Percentiles rank a stretch among this genome's conserved stretches.
phyloP scores from a whole-genome alignment of 352 stramenopile genomes.

The Plasmopara viticola region DNA sequence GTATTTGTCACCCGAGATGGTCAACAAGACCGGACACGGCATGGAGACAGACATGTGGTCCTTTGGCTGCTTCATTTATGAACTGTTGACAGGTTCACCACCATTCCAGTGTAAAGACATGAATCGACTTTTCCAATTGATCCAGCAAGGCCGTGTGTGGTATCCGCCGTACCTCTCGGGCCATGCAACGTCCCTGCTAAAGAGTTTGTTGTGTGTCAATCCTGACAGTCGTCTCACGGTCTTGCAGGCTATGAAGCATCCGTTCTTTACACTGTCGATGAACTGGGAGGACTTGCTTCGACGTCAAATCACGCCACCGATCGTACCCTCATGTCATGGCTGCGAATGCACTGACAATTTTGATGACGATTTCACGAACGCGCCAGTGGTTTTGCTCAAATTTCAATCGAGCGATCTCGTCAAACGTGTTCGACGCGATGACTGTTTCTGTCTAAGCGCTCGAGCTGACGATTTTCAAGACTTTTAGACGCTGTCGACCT shows the following conservation, averaged over 20 bases:
- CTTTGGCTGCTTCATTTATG: slow-evolving; percentile 81
- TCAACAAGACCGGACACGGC: slow-evolving; percentile 57
- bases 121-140: slow-evolving; percentile 52
- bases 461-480: slow-evolving; percentile 24
- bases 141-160: slow-evolving; percentile 52
- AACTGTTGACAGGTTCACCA: slow-evolving; percentile 63
- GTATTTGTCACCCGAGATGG: slow-evolving; percentile 85
- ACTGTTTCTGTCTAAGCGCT: slow-evolving; percentile 18
- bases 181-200: slow-evolving; percentile 37
- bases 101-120: slow-evolving; percentile 71
- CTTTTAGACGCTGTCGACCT: no score
- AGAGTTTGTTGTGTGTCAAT: slow-evolving; percentile 48
- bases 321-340: slow-evolving; percentile 47
- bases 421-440: slow-evolving; percentile 30
- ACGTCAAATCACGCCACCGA: slow-evolving; percentile 55
- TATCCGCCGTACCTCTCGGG: slow-evolving; percentile 59
- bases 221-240: slow-evolving; percentile 44
- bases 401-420: slow-evolving; percentile 26
- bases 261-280: slow-evolving; percentile 59
- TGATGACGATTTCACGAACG: slow-evolving; percentile 77
- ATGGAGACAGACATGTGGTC: slow-evolving; percentile 84
- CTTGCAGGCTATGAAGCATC: slow-evolving; percentile 57
- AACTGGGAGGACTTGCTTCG: slow-evolving; percentile 64
- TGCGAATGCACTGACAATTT: slow-evolving; percentile 78
- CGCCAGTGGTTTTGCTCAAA: slow-evolving; percentile 43